These are phyloP conservation scores for Pleurotus ostreatus DNA, from an alignment of 768 basidiomycete genomes.

Conservation along the genomic window DNA sequence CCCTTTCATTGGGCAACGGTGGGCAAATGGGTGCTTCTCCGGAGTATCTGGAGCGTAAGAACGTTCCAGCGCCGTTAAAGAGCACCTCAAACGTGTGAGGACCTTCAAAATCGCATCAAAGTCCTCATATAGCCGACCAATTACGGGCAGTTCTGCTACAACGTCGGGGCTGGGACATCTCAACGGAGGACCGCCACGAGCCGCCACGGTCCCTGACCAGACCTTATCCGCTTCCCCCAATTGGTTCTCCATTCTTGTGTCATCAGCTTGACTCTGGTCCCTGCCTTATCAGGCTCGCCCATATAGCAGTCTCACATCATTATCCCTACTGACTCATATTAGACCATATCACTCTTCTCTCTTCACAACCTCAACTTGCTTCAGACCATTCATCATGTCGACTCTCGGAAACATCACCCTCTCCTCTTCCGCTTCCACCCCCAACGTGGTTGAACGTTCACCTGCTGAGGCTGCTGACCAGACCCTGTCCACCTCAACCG, in stretches of 20 bases:
- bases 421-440: neutral
- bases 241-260: slow-evolving; percentile 8
- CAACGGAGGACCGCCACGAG: slow-evolving; percentile 7
- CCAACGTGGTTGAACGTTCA: neutral
- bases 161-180: neutral
- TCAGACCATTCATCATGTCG: neutral
- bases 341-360: neutral
- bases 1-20: too few species aligned
- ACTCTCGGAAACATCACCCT: neutral
- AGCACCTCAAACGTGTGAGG: slow-evolving; percentile 7
- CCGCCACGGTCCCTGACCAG: slow-evolving; percentile 8
- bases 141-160: slow-evolving; percentile 5
- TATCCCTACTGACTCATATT: slow-evolving; percentile 6
- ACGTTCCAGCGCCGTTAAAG: neutral
- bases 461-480: slow-evolving; percentile 6
- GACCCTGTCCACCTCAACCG: slow-evolving; percentile 1
- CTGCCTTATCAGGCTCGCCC: neutral
- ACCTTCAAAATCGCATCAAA: slow-evolving; percentile 7
- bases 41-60: slow-evolving; percentile 5
- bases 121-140: slow-evolving; percentile 1
- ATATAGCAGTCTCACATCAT: neutral
- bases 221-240: slow-evolving; percentile 6
- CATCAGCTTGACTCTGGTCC: slow-evolving; percentile 8
- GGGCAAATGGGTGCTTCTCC: too few species aligned
- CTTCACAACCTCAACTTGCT: neutral